phyloP scores from a whole-genome alignment of 2,329 filamentous ascomycete genomes.

The Elsinoe perseae region DNA sequence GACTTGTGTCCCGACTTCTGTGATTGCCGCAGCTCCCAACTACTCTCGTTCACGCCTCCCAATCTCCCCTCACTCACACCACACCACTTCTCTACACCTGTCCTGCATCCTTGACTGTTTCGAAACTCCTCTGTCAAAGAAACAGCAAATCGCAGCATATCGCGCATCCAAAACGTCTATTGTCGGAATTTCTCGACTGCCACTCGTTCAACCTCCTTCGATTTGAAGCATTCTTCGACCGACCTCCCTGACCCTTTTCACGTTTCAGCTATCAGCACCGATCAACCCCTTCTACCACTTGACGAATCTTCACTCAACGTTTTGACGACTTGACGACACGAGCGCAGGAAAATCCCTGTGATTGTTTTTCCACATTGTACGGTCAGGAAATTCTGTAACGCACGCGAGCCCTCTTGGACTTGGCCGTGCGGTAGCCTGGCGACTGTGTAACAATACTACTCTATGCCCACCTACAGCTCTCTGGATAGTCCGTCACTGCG shows the following conservation, averaged over 20 bases:
- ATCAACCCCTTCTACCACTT: conserved; percentile 10
- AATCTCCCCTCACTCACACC: neutral
- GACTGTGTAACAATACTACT: conserved; percentile 1
- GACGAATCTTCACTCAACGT: conserved; percentile 8
- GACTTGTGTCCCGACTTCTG: neutral
- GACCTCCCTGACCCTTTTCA: conserved; percentile 3
- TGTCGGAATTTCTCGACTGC: conserved; percentile 16
- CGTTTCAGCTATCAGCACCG: conserved; percentile 7
- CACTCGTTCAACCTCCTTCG: conserved; percentile 12
- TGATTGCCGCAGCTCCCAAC: neutral
- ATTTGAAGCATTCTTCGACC: conserved; percentile 4
- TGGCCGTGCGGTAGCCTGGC: neutral
- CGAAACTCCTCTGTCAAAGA: neutral
- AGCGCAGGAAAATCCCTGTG: neutral
- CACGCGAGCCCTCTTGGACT: conserved; percentile 1
- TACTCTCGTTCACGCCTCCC: neutral
- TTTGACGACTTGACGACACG: conserved; percentile 14
- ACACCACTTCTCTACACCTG: neutral
- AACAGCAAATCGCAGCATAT: neutral
- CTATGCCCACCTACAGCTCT: conserved; percentile 67
- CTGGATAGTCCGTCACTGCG: conserved; percentile 61
- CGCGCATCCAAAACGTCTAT: neutral
- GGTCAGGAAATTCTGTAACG: neutral
- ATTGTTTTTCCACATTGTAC: conserved; percentile 8
- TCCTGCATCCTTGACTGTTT: neutral